Conservation (phyloP, 129 eudicot species). For the Deinandra increscens region DNA sequence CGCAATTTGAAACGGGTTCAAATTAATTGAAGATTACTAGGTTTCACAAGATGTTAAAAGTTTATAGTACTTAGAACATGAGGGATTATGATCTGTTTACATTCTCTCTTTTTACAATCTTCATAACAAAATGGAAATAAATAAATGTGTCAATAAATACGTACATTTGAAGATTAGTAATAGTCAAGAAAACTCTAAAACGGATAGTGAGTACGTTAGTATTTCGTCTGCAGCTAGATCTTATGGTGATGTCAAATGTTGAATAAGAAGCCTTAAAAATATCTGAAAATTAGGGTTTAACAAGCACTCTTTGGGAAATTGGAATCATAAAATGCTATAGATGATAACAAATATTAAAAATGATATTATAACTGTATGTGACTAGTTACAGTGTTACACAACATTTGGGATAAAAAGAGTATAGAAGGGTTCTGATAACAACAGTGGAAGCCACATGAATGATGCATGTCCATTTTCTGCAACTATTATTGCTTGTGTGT, state of each 20-base stretch:
- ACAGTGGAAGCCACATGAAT: slow-evolving; percentile 3
- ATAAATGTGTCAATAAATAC: not conserved
- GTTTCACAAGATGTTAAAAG: too few relatives aligned
- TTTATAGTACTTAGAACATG: too few relatives aligned
- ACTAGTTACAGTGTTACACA: not conserved
- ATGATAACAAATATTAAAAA: not conserved
- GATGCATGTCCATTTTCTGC: slow-evolving; percentile 4
- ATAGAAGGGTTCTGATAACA: too few relatives aligned
- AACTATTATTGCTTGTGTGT: not conserved
- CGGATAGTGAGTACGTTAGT: not conserved
- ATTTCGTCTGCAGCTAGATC: not conserved
- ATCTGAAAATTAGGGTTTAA: not conserved
- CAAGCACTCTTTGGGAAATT: not conserved
- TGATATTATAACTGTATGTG: not conserved
- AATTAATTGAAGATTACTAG: not conserved
- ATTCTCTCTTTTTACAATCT: too few relatives aligned
- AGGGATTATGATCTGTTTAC: too few relatives aligned
- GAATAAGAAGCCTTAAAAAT: not conserved
- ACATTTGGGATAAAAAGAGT: not conserved
- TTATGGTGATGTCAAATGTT: not conserved
- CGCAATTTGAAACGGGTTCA: not conserved
- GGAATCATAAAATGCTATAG: not conserved
- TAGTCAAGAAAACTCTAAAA: too few relatives aligned
- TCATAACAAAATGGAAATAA: too few relatives aligned
- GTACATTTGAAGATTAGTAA: not conserved